A percentile compares a stretch with the other conserved stretches of the same genome.
These are phyloP conservation scores for Bryopsis sp. DNA, from an alignment of 139 green algal genomes.

Conservation along the genomic window DNA sequence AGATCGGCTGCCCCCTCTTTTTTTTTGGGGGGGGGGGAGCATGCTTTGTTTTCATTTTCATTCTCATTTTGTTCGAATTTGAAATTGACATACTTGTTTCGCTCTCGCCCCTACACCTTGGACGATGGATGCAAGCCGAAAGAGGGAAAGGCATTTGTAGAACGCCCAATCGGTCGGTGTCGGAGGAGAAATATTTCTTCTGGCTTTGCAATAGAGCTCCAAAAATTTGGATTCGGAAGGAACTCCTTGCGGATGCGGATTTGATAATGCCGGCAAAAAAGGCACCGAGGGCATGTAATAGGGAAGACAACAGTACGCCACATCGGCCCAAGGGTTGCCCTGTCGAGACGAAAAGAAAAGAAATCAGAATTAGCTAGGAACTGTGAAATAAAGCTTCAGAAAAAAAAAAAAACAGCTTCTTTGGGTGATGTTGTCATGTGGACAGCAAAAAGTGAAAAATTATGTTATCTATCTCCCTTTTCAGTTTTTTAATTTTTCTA, in stretches of 20 bases:
- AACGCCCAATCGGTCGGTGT: slow-evolving; percentile 63
- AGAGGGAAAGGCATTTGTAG: slow-evolving; percentile 86
- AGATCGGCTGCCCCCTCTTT: too few species aligned
- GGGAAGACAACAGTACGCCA: slow-evolving; percentile 87
- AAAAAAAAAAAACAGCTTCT: too few species aligned
- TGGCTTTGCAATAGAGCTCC: slow-evolving; percentile 56
- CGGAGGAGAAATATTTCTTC: slow-evolving; percentile 32
- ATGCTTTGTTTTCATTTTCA: too few species aligned
- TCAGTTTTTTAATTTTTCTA: too few species aligned
- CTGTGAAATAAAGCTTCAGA: too few species aligned
- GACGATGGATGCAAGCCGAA: slow-evolving; percentile 81
- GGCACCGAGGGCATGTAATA: slow-evolving; percentile 59
- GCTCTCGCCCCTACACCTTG: slow-evolving; percentile 13
- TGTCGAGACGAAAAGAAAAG: too few species aligned
- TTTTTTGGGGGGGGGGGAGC: too few species aligned
- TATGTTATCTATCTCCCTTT: too few species aligned
- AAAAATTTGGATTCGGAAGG: slow-evolving; percentile 71
- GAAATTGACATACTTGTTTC: slow-evolving; percentile 3
- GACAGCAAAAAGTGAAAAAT: too few species aligned
- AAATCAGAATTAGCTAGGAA: too few species aligned
- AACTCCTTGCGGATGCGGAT: slow-evolving; percentile 53
- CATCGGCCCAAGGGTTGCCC: slow-evolving; percentile 72
- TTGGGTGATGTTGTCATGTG: too few species aligned
- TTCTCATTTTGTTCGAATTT: too few species aligned
- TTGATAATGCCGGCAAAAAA: not conserved